phyloP scores from a whole-genome alignment of 2,329 filamentous ascomycete genomes.

The Exophiala sideris region DNA sequence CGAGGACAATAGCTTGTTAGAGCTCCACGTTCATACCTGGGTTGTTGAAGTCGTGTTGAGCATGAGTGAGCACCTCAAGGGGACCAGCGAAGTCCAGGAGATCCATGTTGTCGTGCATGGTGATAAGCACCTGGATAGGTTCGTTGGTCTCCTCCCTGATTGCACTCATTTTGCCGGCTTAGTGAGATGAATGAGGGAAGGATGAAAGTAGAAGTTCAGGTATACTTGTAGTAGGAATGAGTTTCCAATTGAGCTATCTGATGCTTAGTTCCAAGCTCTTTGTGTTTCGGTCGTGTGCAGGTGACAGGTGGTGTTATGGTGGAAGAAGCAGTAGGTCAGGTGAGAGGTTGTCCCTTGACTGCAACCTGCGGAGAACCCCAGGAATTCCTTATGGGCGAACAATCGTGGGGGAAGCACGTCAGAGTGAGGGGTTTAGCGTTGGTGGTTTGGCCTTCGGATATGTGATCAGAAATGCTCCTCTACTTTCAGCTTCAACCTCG shows the following conservation, averaged over 20 bases:
- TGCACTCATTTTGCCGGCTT: conserved; percentile 46
- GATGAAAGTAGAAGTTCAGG: background rate
- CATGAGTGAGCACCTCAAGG: conserved; percentile 55
- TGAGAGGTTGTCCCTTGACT: too few species aligned
- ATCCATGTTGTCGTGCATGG: conserved; percentile 56
- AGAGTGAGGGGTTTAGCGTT: too few species aligned
- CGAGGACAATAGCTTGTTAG: conserved; percentile 45
- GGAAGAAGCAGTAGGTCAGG: too few species aligned
- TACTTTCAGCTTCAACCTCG: too few species aligned
- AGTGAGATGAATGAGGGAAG: conserved; percentile 1
- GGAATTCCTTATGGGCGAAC: too few species aligned
- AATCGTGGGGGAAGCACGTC: too few species aligned
- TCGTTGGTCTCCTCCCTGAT: conserved; percentile 40
- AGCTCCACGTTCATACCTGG: conserved; percentile 42
- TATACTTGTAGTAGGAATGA: background rate
- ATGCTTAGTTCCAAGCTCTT: too few species aligned
- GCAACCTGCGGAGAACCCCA: too few species aligned
- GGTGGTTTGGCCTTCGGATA: too few species aligned
- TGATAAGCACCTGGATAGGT: conserved; percentile 59
- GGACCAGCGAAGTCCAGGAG: conserved; percentile 57
- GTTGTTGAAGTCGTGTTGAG: conserved; percentile 54
- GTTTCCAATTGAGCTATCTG: too few species aligned
- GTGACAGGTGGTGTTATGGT: too few species aligned
- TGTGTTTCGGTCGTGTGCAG: too few species aligned
- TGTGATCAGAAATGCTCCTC: background rate